Percentiles rank a stretch among this genome's conserved stretches.
phyloP scores from a whole-genome alignment of 2,329 filamentous ascomycete species.

The Cordyceps tenuipes region DNA sequence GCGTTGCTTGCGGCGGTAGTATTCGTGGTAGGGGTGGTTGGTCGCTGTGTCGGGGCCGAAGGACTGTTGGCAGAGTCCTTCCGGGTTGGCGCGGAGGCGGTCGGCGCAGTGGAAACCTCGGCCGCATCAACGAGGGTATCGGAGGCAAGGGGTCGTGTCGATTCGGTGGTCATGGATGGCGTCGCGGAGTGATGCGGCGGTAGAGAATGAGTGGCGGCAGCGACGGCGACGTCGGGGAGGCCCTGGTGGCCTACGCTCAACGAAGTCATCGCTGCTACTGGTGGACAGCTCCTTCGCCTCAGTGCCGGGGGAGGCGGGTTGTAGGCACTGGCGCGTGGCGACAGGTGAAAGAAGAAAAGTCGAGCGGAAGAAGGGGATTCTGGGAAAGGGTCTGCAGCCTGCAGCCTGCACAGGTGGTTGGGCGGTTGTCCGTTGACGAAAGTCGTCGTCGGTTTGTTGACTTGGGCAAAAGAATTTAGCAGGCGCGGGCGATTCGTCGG shows the following conservation, averaged over 20 bases:
- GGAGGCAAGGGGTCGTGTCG: slow-evolving; percentile 11
- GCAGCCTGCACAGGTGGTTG: neutral
- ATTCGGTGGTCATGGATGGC: slow-evolving; percentile 11
- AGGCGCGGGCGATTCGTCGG: slow-evolving; percentile 9
- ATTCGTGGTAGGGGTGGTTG: neutral
- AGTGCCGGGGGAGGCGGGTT: slow-evolving; percentile 14
- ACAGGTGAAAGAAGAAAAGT: neutral
- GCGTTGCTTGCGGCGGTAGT: neutral
- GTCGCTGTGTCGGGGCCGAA: neutral
- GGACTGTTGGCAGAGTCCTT: neutral
- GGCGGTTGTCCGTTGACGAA: neutral
- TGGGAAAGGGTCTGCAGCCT: slow-evolving; percentile 1
- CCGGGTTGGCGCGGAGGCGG: neutral
- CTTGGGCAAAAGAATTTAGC: slow-evolving; percentile 16
- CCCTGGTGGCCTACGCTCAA: slow-evolving; percentile 31
- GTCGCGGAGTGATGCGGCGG: slow-evolving; percentile 15
- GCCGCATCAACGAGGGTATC: slow-evolving; percentile 3
- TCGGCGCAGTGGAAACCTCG: slow-evolving; percentile 1
- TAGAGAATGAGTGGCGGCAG: slow-evolving; percentile 5
- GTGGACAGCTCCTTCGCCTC: slow-evolving; percentile 47
- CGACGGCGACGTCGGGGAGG: slow-evolving; percentile 11
- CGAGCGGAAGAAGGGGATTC: neutral
- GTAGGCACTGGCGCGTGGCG: neutral
- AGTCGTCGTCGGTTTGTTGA: slow-evolving; percentile 7
- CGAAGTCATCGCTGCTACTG: slow-evolving; percentile 53